Percentiles rank a stretch among this genome's conserved stretches.
phyloP scores from a whole-genome alignment of 495 filamentous ascomycete species.

The Podospora pseudoanserina region DNA sequence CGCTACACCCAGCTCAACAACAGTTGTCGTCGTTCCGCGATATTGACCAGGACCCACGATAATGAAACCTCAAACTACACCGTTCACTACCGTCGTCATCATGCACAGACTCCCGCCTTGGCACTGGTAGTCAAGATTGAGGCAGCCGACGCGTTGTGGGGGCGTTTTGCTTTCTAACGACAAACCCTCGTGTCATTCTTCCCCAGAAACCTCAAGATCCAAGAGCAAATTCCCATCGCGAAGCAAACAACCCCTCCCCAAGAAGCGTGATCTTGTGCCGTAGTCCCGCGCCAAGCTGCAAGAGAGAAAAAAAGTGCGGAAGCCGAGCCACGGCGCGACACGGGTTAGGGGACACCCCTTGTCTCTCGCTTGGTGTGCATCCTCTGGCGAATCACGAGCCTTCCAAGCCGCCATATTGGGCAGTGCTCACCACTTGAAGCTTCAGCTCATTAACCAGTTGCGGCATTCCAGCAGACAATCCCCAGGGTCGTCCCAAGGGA shows the following conservation, averaged over 20 bases:
- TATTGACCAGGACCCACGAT: background rate
- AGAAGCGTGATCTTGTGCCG: background rate
- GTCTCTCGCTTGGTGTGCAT: slow-evolving; percentile 4
- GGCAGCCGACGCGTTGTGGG: slow-evolving; percentile 7
- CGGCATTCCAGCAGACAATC: background rate
- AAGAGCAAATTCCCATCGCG: background rate
- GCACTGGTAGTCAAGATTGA: slow-evolving; percentile 1
- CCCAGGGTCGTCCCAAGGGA: background rate
- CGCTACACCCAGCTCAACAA: background rate
- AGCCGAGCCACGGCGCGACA: background rate
- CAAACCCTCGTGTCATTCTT: slow-evolving; percentile 1
- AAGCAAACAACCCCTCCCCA: background rate
- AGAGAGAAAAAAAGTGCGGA: background rate
- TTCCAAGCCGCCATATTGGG: slow-evolving; percentile 1
- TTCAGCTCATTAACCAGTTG: slow-evolving; percentile 1
- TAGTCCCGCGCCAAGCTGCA: background rate
- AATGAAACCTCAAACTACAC: background rate
- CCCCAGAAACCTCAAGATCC: background rate
- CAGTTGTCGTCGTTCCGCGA: background rate
- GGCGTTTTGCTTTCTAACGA: background rate
- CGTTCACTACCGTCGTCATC: background rate
- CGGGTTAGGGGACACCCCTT: background rate
- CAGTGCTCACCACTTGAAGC: slow-evolving; percentile 3
- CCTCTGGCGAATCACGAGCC: background rate
- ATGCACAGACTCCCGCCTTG: slow-evolving; percentile 7